Base-by-base conservation (phyloP, 2,329 filamentous ascomycete species). In the Verticillium dahliae region DNA sequence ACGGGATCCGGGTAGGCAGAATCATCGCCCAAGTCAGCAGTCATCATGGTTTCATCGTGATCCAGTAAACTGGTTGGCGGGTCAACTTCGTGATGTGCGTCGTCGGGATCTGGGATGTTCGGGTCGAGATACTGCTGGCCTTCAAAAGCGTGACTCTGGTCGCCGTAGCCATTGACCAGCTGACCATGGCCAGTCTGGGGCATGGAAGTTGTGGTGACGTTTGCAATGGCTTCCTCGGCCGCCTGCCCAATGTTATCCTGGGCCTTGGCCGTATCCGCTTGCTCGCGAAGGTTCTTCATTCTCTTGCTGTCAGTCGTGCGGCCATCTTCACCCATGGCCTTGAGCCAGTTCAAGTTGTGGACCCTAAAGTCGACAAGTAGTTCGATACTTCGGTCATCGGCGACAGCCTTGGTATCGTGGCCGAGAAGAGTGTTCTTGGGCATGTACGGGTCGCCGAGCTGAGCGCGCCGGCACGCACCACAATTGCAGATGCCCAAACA, bases 381-480 rank as follows among this genome's bases (percentile, higher is more conserved):
- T 73, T 98, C 94, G 6, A 97, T 87, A 69, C 93, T 97, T 63
- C 95, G 87, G 59, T 91, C 89, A 74, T 99, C 95, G 2, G 95
- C 94, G 57, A 98, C 88, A 38, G 90, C 89, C 60, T 87, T 90
- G 0, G 95, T 99, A 67, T 98, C 92, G 69, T 97, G 92, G 0
- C 95, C 95, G 2, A 98, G 83, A 1, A 94, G 80, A 0, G 92
- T 97, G 62, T 90, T 91, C 69, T 91, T 95, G 0, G 95, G 95
- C 59, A 90, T 86, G 69, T 97, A 97, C 0, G 93, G 90, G 5
- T 81, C 82, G 68, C 90, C 90, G n/a, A 83, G 86, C 9, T 79
- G 80, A 45, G 75, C 71, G 52, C 86, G 85, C 38, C 90, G 86
- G 73, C 95, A 99, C 55, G 81, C 80, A 13, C 87, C 90, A 69